Base-by-base conservation (phyloP, 2,329 filamentous ascomycete species). In the Macrophomina pseudophaseolina region DNA sequence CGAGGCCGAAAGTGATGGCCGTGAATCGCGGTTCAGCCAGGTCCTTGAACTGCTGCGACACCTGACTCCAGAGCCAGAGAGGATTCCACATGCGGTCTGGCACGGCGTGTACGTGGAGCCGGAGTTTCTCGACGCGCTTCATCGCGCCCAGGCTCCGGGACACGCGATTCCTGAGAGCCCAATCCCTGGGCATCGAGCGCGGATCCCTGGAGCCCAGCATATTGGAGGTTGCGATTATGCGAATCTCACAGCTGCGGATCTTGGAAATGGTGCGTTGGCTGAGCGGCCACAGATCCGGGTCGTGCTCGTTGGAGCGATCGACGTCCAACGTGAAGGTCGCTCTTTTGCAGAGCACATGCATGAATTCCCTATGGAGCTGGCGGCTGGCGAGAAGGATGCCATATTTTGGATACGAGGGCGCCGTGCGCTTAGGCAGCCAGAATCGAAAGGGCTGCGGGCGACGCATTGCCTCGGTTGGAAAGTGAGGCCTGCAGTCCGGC, bases 61-160 rank as follows among this genome's bases (percentile, higher is more conserved):
- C 72, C 33, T 78, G 75, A 66, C 74, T 78, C 78, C 78, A 79
- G 33, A 69, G 28, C 67, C 64, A 68, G 4, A 68, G 48, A 8
- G 78, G 78, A 49, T 79, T 79, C 78, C 78, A 79, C 11, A 79
- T 71, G 6, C 75, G 75, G 56, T 79, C 75, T 2, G 75, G 74
- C 18, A 78, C 72, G 30, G 78, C 77, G 65, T 74, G 76, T 44
- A 76, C 74, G 40, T 71, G 75, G 66, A 66, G 76, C 69, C 18
- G 74, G 72, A 62, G 74, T 69, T 33, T 69, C 66, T 23, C 68
- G 66, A 44, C 73, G 70, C 69, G 74, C 67, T 51, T 66, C 64
- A 66, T 74, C 70, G 66, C 75, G 69, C 28, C 32, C 28, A 71
- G 62, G 14, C 63, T 53, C 9, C 66, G 23, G 30, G 53, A 63